Evolutionary conservation across 2,329 filamentous ascomycete genomes (phyloP).

Genomic region (Arthrobotrys conoides): DNA sequence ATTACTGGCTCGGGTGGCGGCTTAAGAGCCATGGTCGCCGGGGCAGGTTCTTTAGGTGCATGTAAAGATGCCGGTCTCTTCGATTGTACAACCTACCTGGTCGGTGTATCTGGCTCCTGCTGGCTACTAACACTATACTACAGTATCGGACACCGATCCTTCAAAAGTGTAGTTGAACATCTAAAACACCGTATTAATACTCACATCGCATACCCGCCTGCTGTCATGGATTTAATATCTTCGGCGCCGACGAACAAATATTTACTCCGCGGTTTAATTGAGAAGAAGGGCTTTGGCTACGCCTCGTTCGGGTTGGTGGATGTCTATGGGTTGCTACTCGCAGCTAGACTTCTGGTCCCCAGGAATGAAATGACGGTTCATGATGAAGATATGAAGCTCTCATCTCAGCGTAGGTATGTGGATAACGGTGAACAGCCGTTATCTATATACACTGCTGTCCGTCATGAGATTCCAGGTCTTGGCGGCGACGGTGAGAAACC

Average conservation of each 20-base stretch:
- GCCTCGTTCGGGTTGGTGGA: slow-evolving; percentile 93
- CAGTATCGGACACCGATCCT: slow-evolving; percentile 78
- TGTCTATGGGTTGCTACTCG: slow-evolving; percentile 88
- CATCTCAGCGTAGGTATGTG: slow-evolving; percentile 83
- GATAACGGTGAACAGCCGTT: slow-evolving; percentile 85
- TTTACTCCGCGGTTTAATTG: slow-evolving; percentile 86
- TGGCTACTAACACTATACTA: slow-evolving; percentile 93
- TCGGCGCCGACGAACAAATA: slow-evolving; percentile 93
- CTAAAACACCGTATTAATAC: slow-evolving; percentile 86
- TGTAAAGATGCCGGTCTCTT: slow-evolving; percentile 89
- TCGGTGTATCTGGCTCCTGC: slow-evolving; percentile 94
- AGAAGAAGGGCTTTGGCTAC: slow-evolving; percentile 85
- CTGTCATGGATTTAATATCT: slow-evolving; percentile 84
- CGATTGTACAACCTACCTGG: slow-evolving; percentile 94
- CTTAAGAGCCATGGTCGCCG: slow-evolving; percentile 88
- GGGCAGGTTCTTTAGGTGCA: slow-evolving; percentile 87
- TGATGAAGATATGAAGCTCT: slow-evolving; percentile 87
- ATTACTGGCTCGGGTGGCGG: slow-evolving; percentile 96
- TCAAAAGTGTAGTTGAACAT: slow-evolving; percentile 82
- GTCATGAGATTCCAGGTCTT: slow-evolving; percentile 88
- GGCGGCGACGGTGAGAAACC: slow-evolving; percentile 68
- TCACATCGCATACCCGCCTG: slow-evolving; percentile 93
- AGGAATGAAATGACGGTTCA: slow-evolving; percentile 84
- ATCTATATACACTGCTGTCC: slow-evolving; percentile 94
- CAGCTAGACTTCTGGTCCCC: slow-evolving; percentile 86